Conservation (phyloP, 1,284 basidiomycete species). For the Leccinum pachyderme region DNA sequence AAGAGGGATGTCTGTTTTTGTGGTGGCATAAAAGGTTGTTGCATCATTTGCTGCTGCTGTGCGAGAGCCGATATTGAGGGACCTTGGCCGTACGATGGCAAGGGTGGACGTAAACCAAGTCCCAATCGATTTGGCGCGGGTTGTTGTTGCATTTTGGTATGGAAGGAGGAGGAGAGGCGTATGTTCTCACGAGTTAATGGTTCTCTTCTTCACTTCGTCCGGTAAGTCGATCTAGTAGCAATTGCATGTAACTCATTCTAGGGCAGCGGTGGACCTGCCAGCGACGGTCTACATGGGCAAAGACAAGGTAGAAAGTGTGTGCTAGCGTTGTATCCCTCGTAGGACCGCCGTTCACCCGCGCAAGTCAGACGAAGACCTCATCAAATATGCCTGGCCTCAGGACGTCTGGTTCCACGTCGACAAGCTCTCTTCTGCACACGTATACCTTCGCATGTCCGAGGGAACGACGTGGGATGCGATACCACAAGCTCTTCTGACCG, state of each 20-base stretch:
- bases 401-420: slow-evolving; percentile 85
- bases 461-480: slow-evolving; percentile 86
- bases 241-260: not conserved
- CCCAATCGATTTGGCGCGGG: slow-evolving; percentile 69
- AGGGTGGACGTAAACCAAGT: slow-evolving; percentile 79
- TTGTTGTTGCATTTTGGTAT: slow-evolving; percentile 65
- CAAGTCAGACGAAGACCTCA: slow-evolving; percentile 84
- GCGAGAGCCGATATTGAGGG: slow-evolving; percentile 85
- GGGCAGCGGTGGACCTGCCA: slow-evolving; percentile 56
- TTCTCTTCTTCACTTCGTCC: slow-evolving; percentile 68
- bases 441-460: slow-evolving; percentile 86
- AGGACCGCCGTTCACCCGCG: slow-evolving; percentile 13
- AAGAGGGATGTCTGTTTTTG: slow-evolving; percentile 73
- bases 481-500: slow-evolving; percentile 74
- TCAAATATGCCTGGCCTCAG: slow-evolving; percentile 86
- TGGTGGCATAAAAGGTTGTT: slow-evolving; percentile 58
- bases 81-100: slow-evolving; percentile 82
- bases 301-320: slow-evolving; percentile 94
- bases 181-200: slow-evolving; percentile 38
- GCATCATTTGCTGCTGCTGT: slow-evolving; percentile 67
- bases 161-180: not conserved
- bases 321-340: slow-evolving; percentile 3
- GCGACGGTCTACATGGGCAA: slow-evolving; percentile 90
- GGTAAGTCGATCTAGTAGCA: slow-evolving; percentile 35
- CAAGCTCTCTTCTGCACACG: slow-evolving; percentile 92